Evolutionary conservation across 495 filamentous ascomycete species (phyloP), one percentile per base, ranked within the genome.

Genomic region (Penicillium egyptiacum): DNA sequence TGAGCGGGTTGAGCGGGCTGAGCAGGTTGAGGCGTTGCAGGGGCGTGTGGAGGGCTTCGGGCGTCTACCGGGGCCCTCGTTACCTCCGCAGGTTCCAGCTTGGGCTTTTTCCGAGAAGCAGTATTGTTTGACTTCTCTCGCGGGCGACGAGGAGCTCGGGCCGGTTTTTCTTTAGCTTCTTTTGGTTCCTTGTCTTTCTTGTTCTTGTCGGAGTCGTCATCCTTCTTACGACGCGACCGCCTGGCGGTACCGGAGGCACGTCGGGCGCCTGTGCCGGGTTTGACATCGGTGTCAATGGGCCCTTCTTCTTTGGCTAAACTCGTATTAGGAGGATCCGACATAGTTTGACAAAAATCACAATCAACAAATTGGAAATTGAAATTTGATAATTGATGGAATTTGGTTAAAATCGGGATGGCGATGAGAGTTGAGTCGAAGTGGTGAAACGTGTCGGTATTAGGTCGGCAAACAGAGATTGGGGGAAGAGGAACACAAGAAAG

Each of bases 221-320:
- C 73, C 70, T 75, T 76, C 69, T 76, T 78, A 43, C 75, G 74
- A 73, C 75, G 75, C 74, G 75, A 75, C 70, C 75, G 75, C 59
- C 74, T 68, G 50, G 61, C 47, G 40, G 53, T 63, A 50, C 49
- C 51, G 23, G 70, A 73, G 33, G 63, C 69, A 61, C 70, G 69
- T 58, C 69, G 65, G 45, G 61, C 60, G 60, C 46, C 51, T 48
- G 63, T 53, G 43, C 51, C 62, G 17, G 39, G 39, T 47, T 62
- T 60, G 56, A 55, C 33, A 16, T 68, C 51, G 31, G 51, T 41
- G 4, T 62, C 56, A 42, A 53, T 37, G n/a, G 52, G 55, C 30
- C 51, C 64, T 30, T 67, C 66, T 20, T 60, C 56, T 42, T 62
- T 61, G 1, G 61, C 48, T 14, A 61, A 11, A 16, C 40, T 60